Conservation (phyloP, 108 stramenopile species). For the Nannochloropsis salina region DNA sequence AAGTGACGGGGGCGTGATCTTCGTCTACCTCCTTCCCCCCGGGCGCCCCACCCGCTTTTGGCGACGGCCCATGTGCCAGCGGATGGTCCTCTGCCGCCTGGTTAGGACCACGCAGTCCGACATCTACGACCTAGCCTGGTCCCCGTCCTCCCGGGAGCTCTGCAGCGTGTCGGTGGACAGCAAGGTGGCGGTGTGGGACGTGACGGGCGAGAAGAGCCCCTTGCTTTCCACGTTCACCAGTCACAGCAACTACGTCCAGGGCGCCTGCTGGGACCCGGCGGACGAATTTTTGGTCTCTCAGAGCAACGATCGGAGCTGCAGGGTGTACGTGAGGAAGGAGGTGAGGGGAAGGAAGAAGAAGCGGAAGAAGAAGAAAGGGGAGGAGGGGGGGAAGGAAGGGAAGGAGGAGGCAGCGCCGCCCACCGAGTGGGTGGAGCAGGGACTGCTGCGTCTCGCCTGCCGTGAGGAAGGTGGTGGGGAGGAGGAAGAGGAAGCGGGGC, state of each 20-base stretch:
- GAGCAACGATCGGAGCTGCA: conserved; percentile 56
- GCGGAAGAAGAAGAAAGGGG: neutral
- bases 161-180: conserved; percentile 48
- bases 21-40: conserved; percentile 32
- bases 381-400: conserved; percentile 7
- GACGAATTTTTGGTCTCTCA: conserved; percentile 52
- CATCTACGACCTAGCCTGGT: conserved; percentile 55
- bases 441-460: neutral
- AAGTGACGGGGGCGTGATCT: conserved; percentile 66
- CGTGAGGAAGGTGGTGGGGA: neutral
- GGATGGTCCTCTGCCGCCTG: conserved; percentile 3
- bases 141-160: conserved; percentile 41
- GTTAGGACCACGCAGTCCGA: conserved; percentile 39
- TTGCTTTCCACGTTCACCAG: conserved; percentile 40
- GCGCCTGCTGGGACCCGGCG: conserved; percentile 55
- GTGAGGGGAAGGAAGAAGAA: conserved; percentile 17
- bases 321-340: conserved; percentile 30
- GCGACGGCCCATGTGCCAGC: conserved; percentile 9
- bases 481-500: neutral
- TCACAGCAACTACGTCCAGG: conserved; percentile 53
- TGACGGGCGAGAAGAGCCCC: conserved; percentile 36
- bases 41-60: conserved; percentile 29
- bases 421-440: neutral
- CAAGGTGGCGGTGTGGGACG: conserved; percentile 47
- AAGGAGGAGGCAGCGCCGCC: neutral